These are phyloP conservation scores for Leccinum uliginosum DNA, from an alignment of 768 basidiomycete genomes.

Conservation along the genomic window DNA sequence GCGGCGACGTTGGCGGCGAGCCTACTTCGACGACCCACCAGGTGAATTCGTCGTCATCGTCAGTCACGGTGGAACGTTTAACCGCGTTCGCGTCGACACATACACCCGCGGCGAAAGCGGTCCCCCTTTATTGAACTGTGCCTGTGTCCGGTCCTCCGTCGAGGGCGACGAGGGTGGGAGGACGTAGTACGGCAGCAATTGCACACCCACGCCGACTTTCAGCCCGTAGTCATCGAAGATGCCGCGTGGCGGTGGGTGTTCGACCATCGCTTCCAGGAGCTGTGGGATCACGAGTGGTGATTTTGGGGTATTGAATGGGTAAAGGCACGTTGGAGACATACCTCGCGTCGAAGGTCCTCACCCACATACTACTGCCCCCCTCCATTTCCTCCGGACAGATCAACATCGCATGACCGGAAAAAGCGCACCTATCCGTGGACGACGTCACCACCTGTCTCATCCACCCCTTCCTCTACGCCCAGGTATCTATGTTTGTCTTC, in stretches of 20 bases:
- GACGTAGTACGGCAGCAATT: constrained; percentile 7
- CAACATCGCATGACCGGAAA: neutral
- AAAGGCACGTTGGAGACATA: constrained; percentile 25
- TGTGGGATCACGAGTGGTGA: constrained; percentile 31
- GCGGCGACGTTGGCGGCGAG: constrained; percentile 9
- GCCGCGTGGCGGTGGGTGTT: constrained; percentile 74
- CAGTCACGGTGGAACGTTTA: constrained; percentile 19
- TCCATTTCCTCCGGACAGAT: constrained; percentile 80
- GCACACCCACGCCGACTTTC: constrained; percentile 25
- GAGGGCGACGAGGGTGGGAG: constrained; percentile 10
- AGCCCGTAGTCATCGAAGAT: constrained; percentile 58
- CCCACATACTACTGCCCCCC: constrained; percentile 82
- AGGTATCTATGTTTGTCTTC: constrained; percentile 35
- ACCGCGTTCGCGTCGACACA: constrained; percentile 47
- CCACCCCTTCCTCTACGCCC: constrained; percentile 35
- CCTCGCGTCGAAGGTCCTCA: constrained; percentile 82
- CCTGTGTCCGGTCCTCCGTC: constrained; percentile 21
- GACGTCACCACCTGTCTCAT: constrained; percentile 25
- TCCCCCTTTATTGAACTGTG: constrained; percentile 23
- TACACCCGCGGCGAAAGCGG: constrained; percentile 52
- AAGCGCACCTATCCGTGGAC: constrained; percentile 45
- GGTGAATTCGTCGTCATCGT: neutral
- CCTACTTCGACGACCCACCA: constrained; percentile 28
- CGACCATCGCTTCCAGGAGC: constrained; percentile 84
- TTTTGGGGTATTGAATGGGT: neutral